Evolutionary conservation across 441 rosid genomes (phyloP).

Genomic region (Melastoma candidum): DNA sequence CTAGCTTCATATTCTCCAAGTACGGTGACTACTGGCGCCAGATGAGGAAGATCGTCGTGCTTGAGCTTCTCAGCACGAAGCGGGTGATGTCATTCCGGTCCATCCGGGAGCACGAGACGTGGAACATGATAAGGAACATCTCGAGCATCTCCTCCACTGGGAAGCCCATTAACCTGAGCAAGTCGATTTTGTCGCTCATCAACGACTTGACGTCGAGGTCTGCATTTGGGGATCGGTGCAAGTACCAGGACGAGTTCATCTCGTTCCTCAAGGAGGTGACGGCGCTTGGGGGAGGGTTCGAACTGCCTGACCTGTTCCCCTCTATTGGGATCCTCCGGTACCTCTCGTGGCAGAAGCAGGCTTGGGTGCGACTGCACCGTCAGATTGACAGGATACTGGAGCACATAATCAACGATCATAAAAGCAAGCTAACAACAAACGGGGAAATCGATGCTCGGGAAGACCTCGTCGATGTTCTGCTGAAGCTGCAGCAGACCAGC

Average conservation of each 20-base stretch:
- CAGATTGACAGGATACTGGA: slow-evolving; percentile 16
- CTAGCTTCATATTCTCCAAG: slow-evolving; percentile 5
- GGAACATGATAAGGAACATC: slow-evolving; percentile 4
- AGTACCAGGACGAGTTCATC: slow-evolving; percentile 10
- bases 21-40: slow-evolving; percentile 9
- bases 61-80: slow-evolving; percentile 11
- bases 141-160: slow-evolving; percentile 1
- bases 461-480: slow-evolving; percentile 24
- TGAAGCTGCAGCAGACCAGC: slow-evolving; percentile 20
- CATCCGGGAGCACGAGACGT: slow-evolving; percentile 8
- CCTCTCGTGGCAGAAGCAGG: slow-evolving; percentile 10
- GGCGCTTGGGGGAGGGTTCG: slow-evolving; percentile 13
- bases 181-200: slow-evolving; percentile 2
- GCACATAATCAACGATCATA: slow-evolving; percentile 17
- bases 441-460: slow-evolving; percentile 10
- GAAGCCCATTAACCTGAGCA: background rate
- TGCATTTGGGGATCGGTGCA: slow-evolving; percentile 14
- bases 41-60: slow-evolving; percentile 5
- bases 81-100: slow-evolving; percentile 5
- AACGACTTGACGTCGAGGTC: slow-evolving; percentile 9
- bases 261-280: slow-evolving; percentile 2
- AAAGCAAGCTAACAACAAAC: background rate
- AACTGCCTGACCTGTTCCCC: slow-evolving; percentile 19
- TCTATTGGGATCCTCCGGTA: slow-evolving; percentile 11
- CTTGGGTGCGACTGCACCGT: slow-evolving; percentile 8